A percentile compares a stretch with the other conserved stretches of the same genome.
Evolutionary conservation across 768 basidiomycete species (phyloP).

Genomic region (Termitomyces sp.): DNA sequence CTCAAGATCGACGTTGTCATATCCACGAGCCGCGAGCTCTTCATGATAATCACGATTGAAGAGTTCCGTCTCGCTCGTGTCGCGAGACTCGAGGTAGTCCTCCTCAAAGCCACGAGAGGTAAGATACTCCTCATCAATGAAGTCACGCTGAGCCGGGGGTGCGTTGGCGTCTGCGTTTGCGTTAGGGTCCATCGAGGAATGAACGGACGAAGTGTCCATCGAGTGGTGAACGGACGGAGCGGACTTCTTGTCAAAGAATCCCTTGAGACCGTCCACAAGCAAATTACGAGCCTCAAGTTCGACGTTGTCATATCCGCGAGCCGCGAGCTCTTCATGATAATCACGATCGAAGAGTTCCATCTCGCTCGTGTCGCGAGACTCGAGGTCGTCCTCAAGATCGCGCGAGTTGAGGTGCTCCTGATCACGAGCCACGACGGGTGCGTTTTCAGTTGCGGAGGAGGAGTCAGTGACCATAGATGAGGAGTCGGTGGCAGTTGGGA

Average conservation of each 20-base stretch:
- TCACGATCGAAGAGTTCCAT: neutral
- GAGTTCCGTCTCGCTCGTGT: neutral
- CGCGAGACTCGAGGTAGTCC: neutral
- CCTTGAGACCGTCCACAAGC: no score
- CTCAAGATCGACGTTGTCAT: no score
- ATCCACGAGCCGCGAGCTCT: conserved; percentile 1
- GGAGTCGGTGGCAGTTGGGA: neutral
- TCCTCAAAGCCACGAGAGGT: neutral
- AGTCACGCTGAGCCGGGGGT: neutral
- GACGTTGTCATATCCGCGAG: neutral
- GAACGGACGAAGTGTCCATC: neutral
- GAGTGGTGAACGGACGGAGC: neutral
- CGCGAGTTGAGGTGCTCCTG: no score
- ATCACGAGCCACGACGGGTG: neutral
- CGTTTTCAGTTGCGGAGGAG: neutral
- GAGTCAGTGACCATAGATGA: neutral
- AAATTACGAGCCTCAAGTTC: neutral
- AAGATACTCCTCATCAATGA: neutral
- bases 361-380: neutral
- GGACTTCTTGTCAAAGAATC: no score
- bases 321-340: neutral
- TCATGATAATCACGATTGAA: neutral
- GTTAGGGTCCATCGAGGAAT: neutral
- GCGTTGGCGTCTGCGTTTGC: neutral
- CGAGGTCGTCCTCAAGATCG: no score